Evolutionary conservation across 2,329 filamentous ascomycete species (phyloP).

Genomic region (Monosporascus sp.): DNA sequence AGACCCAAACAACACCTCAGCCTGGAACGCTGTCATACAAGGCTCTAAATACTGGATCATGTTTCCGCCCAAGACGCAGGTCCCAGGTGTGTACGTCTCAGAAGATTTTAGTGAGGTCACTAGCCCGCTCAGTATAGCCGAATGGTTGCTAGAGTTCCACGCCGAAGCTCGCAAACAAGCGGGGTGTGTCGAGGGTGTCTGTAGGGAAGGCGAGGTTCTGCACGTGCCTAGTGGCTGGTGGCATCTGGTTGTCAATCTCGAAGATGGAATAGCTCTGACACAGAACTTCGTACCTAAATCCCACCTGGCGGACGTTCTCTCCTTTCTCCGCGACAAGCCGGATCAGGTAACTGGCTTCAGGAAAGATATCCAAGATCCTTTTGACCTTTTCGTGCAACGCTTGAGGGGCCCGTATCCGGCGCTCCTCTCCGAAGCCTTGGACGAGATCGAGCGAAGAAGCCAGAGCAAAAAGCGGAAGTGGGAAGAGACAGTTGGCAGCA

Average conservation of each 20-base stretch:
- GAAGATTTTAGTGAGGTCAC: constrained; percentile 90
- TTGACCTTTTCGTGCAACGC: constrained; percentile 65
- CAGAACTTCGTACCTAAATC: constrained; percentile 88
- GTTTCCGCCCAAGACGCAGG: constrained; percentile 75
- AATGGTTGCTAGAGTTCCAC: constrained; percentile 91
- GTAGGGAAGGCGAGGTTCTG: constrained; percentile 75
- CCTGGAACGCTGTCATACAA: constrained; percentile 90
- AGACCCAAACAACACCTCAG: constrained; percentile 65
- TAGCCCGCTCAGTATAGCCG: constrained; percentile 88
- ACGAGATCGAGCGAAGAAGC: constrained; percentile 57
- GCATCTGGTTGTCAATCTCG: constrained; percentile 89
- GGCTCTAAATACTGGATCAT: constrained; percentile 98
- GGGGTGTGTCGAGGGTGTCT: constrained; percentile 82
- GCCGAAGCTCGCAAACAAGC: constrained; percentile 68
- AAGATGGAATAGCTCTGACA: constrained; percentile 79
- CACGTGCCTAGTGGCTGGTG: constrained; percentile 96
- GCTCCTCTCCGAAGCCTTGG: constrained; percentile 59
- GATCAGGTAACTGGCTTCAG: constrained; percentile 86
- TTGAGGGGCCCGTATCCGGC: constrained; percentile 60
- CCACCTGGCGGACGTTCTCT: constrained; percentile 68
- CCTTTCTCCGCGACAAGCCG: constrained; percentile 74
- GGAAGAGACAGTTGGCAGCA: constrained; percentile 67
- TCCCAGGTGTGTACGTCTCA: constrained; percentile 87
- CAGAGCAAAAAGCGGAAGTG: constrained; percentile 74
- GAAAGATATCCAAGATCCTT: constrained; percentile 65